A percentile compares a stretch with the other conserved stretches of the same genome.
These are phyloP conservation scores for Starmerella stellata DNA, from an alignment of 805 yeast genomes.

Conservation along the genomic window DNA sequence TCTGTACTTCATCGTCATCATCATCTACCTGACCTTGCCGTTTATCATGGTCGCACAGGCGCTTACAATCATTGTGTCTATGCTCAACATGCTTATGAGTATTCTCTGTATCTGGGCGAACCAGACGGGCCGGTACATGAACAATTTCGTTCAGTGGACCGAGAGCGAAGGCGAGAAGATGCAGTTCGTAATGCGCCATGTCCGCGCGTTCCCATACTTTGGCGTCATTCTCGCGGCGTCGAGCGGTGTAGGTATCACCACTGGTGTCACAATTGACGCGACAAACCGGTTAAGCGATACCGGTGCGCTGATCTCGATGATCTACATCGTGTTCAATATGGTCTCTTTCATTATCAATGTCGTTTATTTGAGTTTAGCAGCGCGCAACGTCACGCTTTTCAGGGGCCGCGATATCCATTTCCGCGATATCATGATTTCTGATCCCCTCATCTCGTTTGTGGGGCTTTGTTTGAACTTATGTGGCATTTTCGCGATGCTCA, in stretches of 20 bases:
- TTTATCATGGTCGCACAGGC: constrained; percentile 18
- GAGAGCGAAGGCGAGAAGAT: not conserved
- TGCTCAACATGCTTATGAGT: constrained; percentile 15
- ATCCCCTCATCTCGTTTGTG: constrained; percentile 13
- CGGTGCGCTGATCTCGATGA: constrained; percentile 10
- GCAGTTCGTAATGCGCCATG: constrained; percentile 1
- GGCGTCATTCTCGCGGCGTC: constrained; percentile 14
- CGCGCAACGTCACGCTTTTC: constrained; percentile 4
- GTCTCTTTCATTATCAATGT: constrained; percentile 11
- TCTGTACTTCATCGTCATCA: constrained; percentile 13
- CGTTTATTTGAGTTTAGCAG: constrained; percentile 16
- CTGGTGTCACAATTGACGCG: constrained; percentile 14
- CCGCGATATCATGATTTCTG: constrained; percentile 16
- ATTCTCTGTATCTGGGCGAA: constrained; percentile 16
- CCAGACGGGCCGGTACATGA: constrained; percentile 3
- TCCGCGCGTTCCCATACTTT: constrained; percentile 15
- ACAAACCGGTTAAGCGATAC: constrained; percentile 16
- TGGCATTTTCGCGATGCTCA: constrained; percentile 15
- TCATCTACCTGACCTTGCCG: constrained; percentile 10
- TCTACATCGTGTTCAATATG: constrained; percentile 10
- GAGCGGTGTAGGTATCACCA: constrained; percentile 17
- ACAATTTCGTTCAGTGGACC: not conserved
- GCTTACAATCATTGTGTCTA: constrained; percentile 12
- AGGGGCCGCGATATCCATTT: not conserved
- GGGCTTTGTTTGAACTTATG: constrained; percentile 15